Evolutionary conservation across 106 monocot genomes (phyloP).

Genomic region (Cymbidium sinense): DNA sequence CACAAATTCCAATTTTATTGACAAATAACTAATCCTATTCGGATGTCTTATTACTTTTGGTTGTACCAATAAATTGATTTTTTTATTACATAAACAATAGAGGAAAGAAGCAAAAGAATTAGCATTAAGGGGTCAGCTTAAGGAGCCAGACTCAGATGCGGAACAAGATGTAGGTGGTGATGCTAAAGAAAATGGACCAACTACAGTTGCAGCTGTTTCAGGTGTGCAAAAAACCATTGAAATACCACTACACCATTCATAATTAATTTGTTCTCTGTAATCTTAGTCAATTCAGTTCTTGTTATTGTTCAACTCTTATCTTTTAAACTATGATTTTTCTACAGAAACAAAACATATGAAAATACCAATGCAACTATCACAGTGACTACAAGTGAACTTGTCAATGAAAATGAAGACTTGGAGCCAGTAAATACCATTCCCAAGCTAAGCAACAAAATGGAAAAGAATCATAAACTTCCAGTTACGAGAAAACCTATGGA

Average conservation of each 20-base stretch:
- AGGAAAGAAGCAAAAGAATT: conserved; percentile 73
- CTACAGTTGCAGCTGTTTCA: conserved; percentile 7
- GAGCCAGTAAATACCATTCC: neutral
- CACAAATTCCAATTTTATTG: no score
- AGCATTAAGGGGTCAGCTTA: conserved; percentile 38
- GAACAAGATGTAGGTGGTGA: conserved; percentile 16
- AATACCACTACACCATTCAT: no score
- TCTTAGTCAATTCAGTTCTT: neutral
- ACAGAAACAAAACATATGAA: conserved; percentile 15
- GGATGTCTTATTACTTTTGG: neutral
- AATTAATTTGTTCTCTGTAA: no score
- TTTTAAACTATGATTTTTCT: neutral
- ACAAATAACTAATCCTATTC: no score
- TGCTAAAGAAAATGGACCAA: conserved; percentile 28
- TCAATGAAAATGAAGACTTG: conserved; percentile 7
- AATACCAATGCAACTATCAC: conserved; percentile 8
- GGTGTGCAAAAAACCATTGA: conserved; percentile 17
- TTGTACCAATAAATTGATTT: neutral
- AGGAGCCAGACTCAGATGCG: conserved; percentile 4
- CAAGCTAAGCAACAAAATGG: conserved; percentile 2
- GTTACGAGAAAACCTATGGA: conserved; percentile 8
- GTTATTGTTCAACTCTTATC: neutral
- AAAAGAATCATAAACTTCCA: conserved; percentile 5
- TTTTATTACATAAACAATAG: conserved; percentile 17
- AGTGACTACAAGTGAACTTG: conserved; percentile 15